Percentiles rank a stretch among this genome's conserved stretches.
phyloP scores from a whole-genome alignment of 805 yeast species.

The Barnettozyma vustinii region DNA sequence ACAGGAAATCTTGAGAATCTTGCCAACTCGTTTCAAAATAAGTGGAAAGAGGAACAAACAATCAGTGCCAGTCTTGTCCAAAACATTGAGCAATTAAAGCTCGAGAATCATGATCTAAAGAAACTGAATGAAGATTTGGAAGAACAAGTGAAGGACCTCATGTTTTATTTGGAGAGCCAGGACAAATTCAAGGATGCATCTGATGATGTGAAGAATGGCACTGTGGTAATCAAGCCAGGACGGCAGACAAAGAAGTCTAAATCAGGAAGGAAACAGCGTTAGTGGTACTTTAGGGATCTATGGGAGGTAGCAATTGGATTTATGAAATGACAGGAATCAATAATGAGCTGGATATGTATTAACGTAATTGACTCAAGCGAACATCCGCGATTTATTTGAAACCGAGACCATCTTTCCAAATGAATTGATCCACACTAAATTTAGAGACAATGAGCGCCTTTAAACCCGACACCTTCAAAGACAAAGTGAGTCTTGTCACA shows the following conservation, averaged over 20 bases:
- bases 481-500: not conserved
- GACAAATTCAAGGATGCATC: slow-evolving; percentile 67
- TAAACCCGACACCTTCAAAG: not conserved
- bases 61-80: slow-evolving; percentile 37
- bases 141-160: slow-evolving; percentile 68
- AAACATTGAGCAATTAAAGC: slow-evolving; percentile 33
- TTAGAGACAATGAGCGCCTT: not conserved
- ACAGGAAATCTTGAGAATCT: not conserved
- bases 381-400: no score
- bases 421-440: no score
- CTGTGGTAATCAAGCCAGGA: slow-evolving; percentile 38
- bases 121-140: slow-evolving; percentile 42
- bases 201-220: slow-evolving; percentile 70
- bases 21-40: slow-evolving; percentile 3
- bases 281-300: no score
- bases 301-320: not conserved
- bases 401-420: no score
- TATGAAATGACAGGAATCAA: no score
- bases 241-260: not conserved
- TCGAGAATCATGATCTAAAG: slow-evolving; percentile 30
- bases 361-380: no score
- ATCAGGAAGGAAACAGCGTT: not conserved
- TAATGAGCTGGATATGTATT: no score
- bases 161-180: slow-evolving; percentile 73
- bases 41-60: slow-evolving; percentile 37